Base-by-base conservation (phyloP, 345 rosid genomes). In the Garcia nutans region DNA sequence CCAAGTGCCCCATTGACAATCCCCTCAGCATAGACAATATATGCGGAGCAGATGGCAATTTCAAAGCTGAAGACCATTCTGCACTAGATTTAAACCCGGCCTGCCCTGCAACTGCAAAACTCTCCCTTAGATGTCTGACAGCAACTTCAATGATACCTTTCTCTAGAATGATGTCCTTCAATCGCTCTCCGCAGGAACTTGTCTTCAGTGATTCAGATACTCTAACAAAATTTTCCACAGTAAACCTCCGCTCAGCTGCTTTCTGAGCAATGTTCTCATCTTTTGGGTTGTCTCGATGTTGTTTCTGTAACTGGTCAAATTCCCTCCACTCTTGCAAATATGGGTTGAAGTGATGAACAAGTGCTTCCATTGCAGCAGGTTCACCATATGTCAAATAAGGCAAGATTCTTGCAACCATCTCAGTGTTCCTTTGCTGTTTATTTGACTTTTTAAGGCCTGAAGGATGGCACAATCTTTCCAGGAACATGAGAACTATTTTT, bases 341-440 rank as follows among this genome's bases (percentile, higher is more conserved):
- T 28, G 95, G 93, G 70, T 82, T 85, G 79, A 96, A 96, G 82
- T 96, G 97, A 82, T 92, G 91, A 83, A 93, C 87, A 28, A 96
- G 95, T 52, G 95, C 97, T 85, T 92, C 97, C 98, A 93, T 96
- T 3, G 99, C 99, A 78, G 94, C 97, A 77, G 99, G 92, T 86
- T 96, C 98, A 83, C 99, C 99, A 81, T 96, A 96, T 70, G 99
- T 96, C 81, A 96, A 85, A 82, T 92, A 93, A 5, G 99, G 99
- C 84, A 96, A 87, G 75, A 96, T 96, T 85, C 98, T 88, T 41
- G 99, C 99, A 74, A 96, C 99, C 98, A 93, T 96, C 87, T 96
- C 99, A 19, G 99, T 89, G 85, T 96, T 93, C 87, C 98, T 88
- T 82, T 92, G 99, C 77, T 93, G 99, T 79, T 96, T 96, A 86